Conservation (phyloP, 768 basidiomycete species). For the Guyanaporus albipodus region DNA sequence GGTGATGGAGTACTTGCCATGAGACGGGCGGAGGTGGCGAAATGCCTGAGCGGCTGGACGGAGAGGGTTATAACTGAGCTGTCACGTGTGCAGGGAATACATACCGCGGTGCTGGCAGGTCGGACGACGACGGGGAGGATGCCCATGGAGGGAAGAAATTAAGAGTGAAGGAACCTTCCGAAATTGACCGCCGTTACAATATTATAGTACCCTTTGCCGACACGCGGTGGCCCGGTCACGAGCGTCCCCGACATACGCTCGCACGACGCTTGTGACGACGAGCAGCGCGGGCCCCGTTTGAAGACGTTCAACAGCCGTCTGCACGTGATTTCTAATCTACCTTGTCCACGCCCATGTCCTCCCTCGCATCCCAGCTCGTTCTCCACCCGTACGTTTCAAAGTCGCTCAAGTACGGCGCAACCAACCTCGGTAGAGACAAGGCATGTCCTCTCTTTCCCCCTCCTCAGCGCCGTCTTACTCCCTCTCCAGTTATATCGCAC, state of each 20-base stretch:
- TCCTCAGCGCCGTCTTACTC: background rate
- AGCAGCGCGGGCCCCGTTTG: background rate
- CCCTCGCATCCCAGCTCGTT: slow-evolving; percentile 69
- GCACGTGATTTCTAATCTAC: slow-evolving; percentile 34
- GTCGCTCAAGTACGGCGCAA: slow-evolving; percentile 69
- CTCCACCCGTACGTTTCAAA: slow-evolving; percentile 81
- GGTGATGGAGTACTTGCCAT: slow-evolving; percentile 33
- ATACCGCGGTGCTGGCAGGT: background rate
- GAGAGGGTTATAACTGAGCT: background rate
- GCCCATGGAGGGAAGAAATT: background rate
- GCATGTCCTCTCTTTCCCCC: slow-evolving; percentile 33
- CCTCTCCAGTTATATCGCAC: slow-evolving; percentile 73
- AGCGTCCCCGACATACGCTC: too few species aligned
- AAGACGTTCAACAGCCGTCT: too few species aligned
- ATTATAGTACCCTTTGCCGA: background rate
- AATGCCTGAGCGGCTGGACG: slow-evolving; percentile 1
- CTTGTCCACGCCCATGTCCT: too few species aligned
- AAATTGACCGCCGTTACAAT: slow-evolving; percentile 10
- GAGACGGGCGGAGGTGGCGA: slow-evolving; percentile 30
- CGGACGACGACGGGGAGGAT: slow-evolving; percentile 19
- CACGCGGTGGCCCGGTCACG: too few species aligned
- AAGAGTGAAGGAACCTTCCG: background rate
- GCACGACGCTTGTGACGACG: background rate
- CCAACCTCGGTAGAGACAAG: slow-evolving; percentile 91
- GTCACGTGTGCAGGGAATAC: slow-evolving; percentile 22